Evolutionary conservation across 2,329 filamentous ascomycete species (phyloP), one percentile per base, ranked within the genome.

Genomic region (Cordyceps cateniannulata): DNA sequence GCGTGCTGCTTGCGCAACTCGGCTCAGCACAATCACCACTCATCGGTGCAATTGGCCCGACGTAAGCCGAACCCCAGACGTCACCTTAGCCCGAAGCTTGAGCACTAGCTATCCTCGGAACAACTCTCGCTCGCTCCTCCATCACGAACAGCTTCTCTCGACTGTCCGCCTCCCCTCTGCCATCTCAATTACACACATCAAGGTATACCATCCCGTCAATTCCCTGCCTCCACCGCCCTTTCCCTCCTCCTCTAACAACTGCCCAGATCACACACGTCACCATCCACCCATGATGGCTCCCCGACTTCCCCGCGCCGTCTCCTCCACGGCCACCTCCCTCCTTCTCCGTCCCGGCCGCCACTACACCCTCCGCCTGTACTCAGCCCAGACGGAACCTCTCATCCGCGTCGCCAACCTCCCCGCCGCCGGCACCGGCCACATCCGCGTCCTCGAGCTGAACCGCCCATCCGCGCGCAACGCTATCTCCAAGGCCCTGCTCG

Each of bases 401-500:
- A 78, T 96, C 74, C 86, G 87, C 70, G 82, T 90, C 66, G 87
- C 85, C 63, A 86, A 88, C 73, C 76, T 96, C 53, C 88, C 90
- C 48, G 90, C 92, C 3, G 87, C 91, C 0, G 85, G 88, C 69
- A 85, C 85, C 20, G 95, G 93, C 65, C 89, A 88, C 76, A 95
- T 98, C 75, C 88, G 91, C 62, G 83, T 98, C 65, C 85, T 98
- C 61, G 88, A 93, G 63, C 83, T 99, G 66, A 95, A 97, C 77
- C 84, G 92, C 4, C 92, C 92, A 0, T 74, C 83, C 9, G 88
- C 93, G 40, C 89, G 93, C 69, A 99, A 99, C 75, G 95, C 95
- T 66, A 90, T 99, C 70, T 98, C 93, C 0, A 83, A 80, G 62
- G 85, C 87, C 61, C 81, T 99, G 42, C 83, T 99, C 56, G 76